These are phyloP conservation scores for Chimonanthus salicifolius DNA, from an alignment of 164 flowering plant species.

Conservation along the genomic window DNA sequence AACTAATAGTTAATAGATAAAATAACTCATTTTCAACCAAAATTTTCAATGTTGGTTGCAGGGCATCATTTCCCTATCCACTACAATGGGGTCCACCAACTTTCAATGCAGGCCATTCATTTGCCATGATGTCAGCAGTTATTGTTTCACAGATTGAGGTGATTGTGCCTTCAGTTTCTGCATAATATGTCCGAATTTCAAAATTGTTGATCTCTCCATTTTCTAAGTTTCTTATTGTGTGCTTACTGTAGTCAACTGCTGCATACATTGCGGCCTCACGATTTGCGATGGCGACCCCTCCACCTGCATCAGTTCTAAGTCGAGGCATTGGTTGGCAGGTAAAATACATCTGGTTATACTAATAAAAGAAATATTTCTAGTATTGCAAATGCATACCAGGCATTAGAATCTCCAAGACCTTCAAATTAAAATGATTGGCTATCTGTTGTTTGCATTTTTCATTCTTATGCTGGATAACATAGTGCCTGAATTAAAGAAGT, in stretches of 20 bases:
- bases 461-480: not conserved
- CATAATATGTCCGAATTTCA: not conserved
- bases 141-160: slow-evolving; percentile 88
- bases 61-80: slow-evolving; percentile 69
- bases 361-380: not conserved
- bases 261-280: slow-evolving; percentile 32
- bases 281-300: slow-evolving; percentile 37
- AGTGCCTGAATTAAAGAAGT: not conserved
- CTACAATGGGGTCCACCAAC: slow-evolving; percentile 89
- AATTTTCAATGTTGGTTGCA: not conserved
- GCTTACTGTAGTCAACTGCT: slow-evolving; percentile 29
- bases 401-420: not conserved
- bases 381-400: not conserved
- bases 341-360: not conserved
- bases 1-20: not conserved
- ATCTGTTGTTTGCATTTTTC: not conserved
- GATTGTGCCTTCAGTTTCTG: not conserved
- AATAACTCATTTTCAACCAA: not conserved
- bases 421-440: not conserved
- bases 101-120: slow-evolving; percentile 69
- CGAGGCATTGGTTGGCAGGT: slow-evolving; percentile 44
- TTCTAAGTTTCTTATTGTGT: slow-evolving; percentile 3
- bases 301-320: slow-evolving; percentile 36
- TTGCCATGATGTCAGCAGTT: slow-evolving; percentile 85
- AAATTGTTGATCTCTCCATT: too few species aligned